Conservation (phyloP, 176 grass and related monocot species). For the Avena sativa region DNA sequence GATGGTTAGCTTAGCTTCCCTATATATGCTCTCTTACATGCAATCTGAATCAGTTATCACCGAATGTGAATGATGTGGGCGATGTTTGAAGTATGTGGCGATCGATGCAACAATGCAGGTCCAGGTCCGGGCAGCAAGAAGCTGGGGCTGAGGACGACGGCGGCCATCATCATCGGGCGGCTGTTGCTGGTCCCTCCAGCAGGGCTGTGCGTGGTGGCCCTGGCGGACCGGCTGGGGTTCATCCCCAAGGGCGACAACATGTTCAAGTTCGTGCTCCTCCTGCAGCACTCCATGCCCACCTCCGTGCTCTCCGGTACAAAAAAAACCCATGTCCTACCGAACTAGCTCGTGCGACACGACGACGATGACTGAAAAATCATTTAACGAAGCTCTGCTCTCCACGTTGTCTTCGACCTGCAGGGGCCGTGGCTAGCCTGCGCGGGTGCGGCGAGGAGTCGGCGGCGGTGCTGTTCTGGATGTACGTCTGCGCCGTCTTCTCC, state of each 20-base stretch:
- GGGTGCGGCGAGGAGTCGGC: slow-evolving; percentile 70
- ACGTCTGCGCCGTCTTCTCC: slow-evolving; percentile 69
- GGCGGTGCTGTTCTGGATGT: slow-evolving; percentile 69
- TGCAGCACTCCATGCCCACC: slow-evolving; percentile 79
- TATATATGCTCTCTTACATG: slow-evolving; percentile 1
- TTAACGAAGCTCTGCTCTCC: neutral
- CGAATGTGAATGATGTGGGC: neutral
- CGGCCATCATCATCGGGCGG: slow-evolving; percentile 63
- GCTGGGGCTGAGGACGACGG: slow-evolving; percentile 58
- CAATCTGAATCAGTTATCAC: neutral
- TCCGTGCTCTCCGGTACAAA: slow-evolving; percentile 75
- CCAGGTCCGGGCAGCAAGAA: slow-evolving; percentile 70
- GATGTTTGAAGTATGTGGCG: neutral
- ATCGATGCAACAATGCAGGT: slow-evolving; percentile 52
- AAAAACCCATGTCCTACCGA: neutral
- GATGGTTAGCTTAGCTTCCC: slow-evolving; percentile 53
- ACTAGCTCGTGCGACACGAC: neutral
- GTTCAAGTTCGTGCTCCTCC: slow-evolving; percentile 76
- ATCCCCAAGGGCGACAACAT: slow-evolving; percentile 59
- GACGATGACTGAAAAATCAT: neutral
- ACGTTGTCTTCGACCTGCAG: slow-evolving; percentile 23
- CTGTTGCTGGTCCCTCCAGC: slow-evolving; percentile 61
- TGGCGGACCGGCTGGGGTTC: slow-evolving; percentile 65
- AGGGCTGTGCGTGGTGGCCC: slow-evolving; percentile 60
- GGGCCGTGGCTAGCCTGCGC: slow-evolving; percentile 60